Evolutionary conservation across 306 rosid species (phyloP), one percentile per base, ranked within the genome.

Genomic region (Luffa acutangula): DNA sequence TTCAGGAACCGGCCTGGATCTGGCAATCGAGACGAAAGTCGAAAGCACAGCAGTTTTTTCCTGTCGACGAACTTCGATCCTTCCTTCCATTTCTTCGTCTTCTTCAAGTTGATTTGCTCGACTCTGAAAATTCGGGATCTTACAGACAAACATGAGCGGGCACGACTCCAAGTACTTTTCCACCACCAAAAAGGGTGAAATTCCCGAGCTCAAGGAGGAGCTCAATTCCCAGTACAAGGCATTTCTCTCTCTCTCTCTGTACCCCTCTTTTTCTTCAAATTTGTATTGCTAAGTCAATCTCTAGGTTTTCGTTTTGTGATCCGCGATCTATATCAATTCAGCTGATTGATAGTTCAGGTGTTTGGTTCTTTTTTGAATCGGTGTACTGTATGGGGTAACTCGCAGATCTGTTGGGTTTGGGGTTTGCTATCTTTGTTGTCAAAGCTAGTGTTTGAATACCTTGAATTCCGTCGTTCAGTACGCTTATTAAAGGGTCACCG

Each of bases 191-290:
- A 96, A 96, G 89, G 99, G 99, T 17, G 99, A 96, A 87, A 96
- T 96, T 82, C 99, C 99, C 15, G 99, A 96, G 92, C 99, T 96
- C 89, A 96, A 96, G 66, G 99, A 96, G 84, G 99, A 96, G 94
- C 99, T 96, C 81, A 96, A 96, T 93, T 96, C 99, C 77, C 99
- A 96, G 92, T 96, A 96, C 91, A 95, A 95, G 99, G 99, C 60
- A 48, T 33, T 7, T 48, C 21, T 49, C 77, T 73, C 41, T 91
- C 7, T 79, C 8, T 74, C 81, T 85, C 53, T 79, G 48, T 73
- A 62, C 42, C 34, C 71, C 69, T 49, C 18, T 21, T 21, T 57
- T n/a, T 67, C 58, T 67, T 12, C 66, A 3, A 43, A 2, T 76
- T 1, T 70, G 6, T 41, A 9, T 64, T 0, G 33, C 20, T 69